These are phyloP conservation scores for Spiraea crenata DNA, from an alignment of 331 rosid genomes.

Conservation along the genomic window DNA sequence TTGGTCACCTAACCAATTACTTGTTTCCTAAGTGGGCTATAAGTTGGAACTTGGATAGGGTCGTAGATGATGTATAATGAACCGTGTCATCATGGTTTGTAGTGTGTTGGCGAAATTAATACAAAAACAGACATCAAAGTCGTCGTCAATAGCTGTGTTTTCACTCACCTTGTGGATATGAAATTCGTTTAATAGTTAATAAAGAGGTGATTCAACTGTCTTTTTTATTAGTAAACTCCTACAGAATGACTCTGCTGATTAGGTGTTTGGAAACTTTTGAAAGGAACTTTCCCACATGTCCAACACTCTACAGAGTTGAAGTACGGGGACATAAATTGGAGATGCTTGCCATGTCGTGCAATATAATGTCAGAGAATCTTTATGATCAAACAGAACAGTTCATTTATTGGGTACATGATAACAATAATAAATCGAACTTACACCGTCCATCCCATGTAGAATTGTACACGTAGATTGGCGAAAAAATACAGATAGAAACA, in stretches of 20 bases:
- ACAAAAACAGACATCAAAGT: neutral
- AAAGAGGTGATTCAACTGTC: no score
- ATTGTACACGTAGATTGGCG: neutral
- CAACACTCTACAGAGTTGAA: neutral
- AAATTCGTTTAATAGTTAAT: neutral
- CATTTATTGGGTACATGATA: neutral
- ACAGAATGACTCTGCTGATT: neutral
- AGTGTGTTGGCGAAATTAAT: no score
- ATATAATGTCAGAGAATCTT: neutral
- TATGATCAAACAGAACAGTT: neutral
- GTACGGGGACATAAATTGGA: neutral
- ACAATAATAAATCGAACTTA: neutral
- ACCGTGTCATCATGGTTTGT: no score
- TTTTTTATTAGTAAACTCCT: no score
- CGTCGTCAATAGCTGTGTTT: neutral
- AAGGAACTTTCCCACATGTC: neutral
- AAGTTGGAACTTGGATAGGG: neutral
- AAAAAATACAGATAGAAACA: neutral
- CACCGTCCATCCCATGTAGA: neutral
- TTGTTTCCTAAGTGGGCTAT: neutral
- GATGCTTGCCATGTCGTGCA: neutral
- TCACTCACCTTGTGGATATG: neutral
- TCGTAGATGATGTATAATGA: neutral
- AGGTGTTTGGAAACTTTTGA: neutral
- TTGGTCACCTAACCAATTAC: neutral